Evolutionary conservation across 306 rosid genomes (phyloP).

Genomic region (Cicer chorassanicum): DNA sequence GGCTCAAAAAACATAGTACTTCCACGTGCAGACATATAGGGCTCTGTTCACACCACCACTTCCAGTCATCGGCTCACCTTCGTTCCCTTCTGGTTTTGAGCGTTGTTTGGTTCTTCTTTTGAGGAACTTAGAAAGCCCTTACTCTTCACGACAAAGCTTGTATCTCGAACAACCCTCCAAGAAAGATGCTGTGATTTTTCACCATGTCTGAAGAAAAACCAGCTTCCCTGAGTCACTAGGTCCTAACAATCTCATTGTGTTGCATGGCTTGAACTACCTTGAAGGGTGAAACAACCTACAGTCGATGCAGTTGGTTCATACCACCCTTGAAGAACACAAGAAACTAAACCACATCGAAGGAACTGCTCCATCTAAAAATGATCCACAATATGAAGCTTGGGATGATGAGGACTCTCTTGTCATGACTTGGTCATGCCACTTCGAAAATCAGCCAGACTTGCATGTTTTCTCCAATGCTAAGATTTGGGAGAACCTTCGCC

Average conservation of each 20-base stretch:
- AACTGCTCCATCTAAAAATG: neutral
- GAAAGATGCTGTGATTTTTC: neutral
- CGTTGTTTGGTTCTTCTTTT: too few species aligned
- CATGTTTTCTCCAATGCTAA: too few species aligned
- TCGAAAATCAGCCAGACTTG: too few species aligned
- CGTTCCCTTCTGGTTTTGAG: too few species aligned
- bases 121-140: neutral
- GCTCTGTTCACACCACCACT: neutral
- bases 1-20: neutral
- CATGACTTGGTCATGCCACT: too few species aligned
- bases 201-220: conserved; percentile 1
- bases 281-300: neutral
- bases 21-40: neutral
- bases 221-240: neutral
- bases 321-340: neutral
- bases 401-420: too few species aligned
- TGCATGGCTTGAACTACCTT: neutral
- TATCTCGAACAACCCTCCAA: neutral
- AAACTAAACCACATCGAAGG: neutral
- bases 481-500: too few species aligned
- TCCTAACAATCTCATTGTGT: neutral
- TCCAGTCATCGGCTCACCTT: too few species aligned
- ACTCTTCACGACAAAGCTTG: neutral
- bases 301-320: neutral
- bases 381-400: too few species aligned